These are phyloP conservation scores for Trichocladium antarcticum DNA, from an alignment of 495 filamentous ascomycete species.

Conservation along the genomic window DNA sequence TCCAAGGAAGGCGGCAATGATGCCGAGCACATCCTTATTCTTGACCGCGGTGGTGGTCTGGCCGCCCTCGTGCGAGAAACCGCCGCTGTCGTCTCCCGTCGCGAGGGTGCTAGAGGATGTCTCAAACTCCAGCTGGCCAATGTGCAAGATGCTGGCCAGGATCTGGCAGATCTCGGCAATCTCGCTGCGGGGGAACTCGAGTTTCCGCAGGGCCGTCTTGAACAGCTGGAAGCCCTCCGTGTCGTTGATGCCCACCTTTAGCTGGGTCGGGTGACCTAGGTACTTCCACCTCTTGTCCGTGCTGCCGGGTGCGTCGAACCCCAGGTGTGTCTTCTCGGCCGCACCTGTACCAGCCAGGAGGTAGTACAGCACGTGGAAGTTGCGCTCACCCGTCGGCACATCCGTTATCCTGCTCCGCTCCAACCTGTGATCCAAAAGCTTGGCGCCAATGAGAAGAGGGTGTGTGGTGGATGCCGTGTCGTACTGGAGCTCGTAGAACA, in stretches of 20 bases:
- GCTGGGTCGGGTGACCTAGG: constrained; percentile 87
- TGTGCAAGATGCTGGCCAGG: constrained; percentile 80
- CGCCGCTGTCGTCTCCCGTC: constrained; percentile 81
- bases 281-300: constrained; percentile 81
- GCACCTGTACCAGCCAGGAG: constrained; percentile 82
- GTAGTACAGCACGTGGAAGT: constrained; percentile 94
- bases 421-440: constrained; percentile 83
- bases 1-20: constrained; percentile 85
- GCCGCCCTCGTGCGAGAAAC: constrained; percentile 89
- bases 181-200: constrained; percentile 85
- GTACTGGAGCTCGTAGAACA: constrained; percentile 93
- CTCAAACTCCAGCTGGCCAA: constrained; percentile 88
- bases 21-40: constrained; percentile 81
- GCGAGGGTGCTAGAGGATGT: constrained; percentile 66
- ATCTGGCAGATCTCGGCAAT: constrained; percentile 96
- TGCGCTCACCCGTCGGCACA: constrained; percentile 89
- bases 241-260: constrained; percentile 95
- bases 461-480: constrained; percentile 72
- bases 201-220: constrained; percentile 85
- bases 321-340: constrained; percentile 80
- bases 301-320: constrained; percentile 56
- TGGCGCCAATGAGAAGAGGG: constrained; percentile 81
- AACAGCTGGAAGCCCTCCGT: constrained; percentile 92
- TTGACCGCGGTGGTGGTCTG: constrained; percentile 74
- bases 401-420: constrained; percentile 82